phyloP scores from a whole-genome alignment of 306 rosid genomes.

The Quercus alba region DNA sequence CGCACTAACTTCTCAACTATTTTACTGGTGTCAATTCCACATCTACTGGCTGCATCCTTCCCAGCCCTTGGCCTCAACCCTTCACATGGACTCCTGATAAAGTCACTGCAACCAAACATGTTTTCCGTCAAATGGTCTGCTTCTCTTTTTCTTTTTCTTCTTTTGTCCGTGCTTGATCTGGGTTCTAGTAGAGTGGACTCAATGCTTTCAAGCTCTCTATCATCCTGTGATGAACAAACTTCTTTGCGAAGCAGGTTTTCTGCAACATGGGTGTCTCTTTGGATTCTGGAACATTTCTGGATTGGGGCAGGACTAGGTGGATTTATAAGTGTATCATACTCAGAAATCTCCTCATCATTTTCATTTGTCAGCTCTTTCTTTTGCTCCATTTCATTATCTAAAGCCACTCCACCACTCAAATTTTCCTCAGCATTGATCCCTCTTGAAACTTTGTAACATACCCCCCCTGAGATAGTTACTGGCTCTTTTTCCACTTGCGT shows the following conservation, averaged over 20 bases:
- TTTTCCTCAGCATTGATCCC: constrained; percentile 32
- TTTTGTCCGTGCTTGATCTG: constrained; percentile 23
- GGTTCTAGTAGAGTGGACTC: constrained; percentile 32
- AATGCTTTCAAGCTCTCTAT: constrained; percentile 28
- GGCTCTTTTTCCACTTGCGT: constrained; percentile 26
- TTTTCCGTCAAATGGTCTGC: constrained; percentile 37
- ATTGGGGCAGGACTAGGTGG: constrained; percentile 24
- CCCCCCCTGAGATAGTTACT: constrained; percentile 11
- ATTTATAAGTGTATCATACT: constrained; percentile 15
- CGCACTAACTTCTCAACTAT: constrained; percentile 28
- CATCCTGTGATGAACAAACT: constrained; percentile 36
- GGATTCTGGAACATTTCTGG: constrained; percentile 37
- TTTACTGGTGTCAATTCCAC: constrained; percentile 22
- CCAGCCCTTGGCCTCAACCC: constrained; percentile 74
- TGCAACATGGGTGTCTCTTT: constrained; percentile 23
- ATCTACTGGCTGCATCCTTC: constrained; percentile 35
- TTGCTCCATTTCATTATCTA: constrained; percentile 21
- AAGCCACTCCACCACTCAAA: constrained; percentile 23
- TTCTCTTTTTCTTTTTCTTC: constrained; percentile 50
- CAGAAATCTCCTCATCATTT: constrained; percentile 30
- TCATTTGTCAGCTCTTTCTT: constrained; percentile 15
- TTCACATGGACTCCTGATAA: constrained; percentile 86
- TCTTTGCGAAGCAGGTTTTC: constrained; percentile 21
- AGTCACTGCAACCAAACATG: constrained; percentile 34
- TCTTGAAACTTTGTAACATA: constrained; percentile 27